Base-by-base conservation (phyloP, 345 rosid genomes). In the Pugionium cornutum region DNA sequence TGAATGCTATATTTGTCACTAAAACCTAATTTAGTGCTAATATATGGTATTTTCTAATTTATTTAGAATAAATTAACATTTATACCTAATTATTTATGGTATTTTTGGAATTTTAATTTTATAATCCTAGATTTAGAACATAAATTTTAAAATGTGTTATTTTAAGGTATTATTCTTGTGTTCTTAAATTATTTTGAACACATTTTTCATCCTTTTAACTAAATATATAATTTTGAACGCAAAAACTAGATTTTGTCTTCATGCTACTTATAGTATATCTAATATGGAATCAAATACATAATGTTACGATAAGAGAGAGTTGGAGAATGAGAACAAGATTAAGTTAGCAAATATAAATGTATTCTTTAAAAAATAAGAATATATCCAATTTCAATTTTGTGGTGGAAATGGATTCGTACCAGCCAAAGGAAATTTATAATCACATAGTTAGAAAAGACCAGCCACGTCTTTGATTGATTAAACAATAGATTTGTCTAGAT, bases 361-460 rank as follows among this genome's bases (percentile, higher is more conserved):
- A 45, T 28, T 6, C 42, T 26, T 70, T 8, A 28, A 9, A 62
- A 44, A 47, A 57, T 30, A 54, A 2, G 50, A 11, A 53, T 56
- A 64, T 72, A 49, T 57, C 31, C 53, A 57, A 18, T 27, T 49
- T 52, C 2, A 8, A 7, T 49, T 62, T 45, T 58, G 76, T 64
- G 76, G 66, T 33, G 25, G 60, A 72, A 18, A 65, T 49, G 70
- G 63, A 64, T 57, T 58, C 47, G 42, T 58, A 72, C 70, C 70
- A 7, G 48, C 60, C 59, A 48, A 64, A 28, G 34, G 58, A 64
- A 55, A 40, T 26, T 29, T 63, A 47, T 11, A 56, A 48, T 40
- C 70, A 56, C 64, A 56, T 56, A n/a, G 48, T 6, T 30, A 32
- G 6, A 41, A 54, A 62, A 4, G 52, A 40, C 4, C 7, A 64